A percentile compares a stretch with the other conserved stretches of the same genome.
Conservation (phyloP, 495 filamentous ascomycete genomes). For the Trichoderma parareesei region DNA sequence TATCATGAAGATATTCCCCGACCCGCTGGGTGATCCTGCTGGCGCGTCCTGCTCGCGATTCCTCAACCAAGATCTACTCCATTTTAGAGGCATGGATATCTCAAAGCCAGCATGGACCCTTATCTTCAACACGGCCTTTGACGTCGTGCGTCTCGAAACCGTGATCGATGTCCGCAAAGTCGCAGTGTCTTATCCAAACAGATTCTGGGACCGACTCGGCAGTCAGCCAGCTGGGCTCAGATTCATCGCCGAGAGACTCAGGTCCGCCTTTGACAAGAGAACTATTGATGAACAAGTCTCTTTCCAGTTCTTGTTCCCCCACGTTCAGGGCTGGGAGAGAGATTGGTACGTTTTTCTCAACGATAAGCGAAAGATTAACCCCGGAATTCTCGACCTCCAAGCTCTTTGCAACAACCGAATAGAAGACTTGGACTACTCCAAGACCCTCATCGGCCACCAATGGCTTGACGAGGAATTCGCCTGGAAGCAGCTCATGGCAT, state of each 20-base stretch:
- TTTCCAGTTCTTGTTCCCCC: not conserved
- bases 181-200: not conserved
- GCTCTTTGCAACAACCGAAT: no score
- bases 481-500: not conserved
- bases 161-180: not conserved
- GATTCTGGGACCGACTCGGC: not conserved
- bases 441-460: no score
- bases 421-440: no score
- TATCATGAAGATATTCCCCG: not conserved
- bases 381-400: no score
- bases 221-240: not conserved
- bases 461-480: not conserved
- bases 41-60: not conserved
- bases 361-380: not conserved
- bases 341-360: not conserved
- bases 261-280: not conserved
- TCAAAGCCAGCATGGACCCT: not conserved
- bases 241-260: not conserved
- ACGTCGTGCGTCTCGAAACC: not conserved
- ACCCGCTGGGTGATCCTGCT: not conserved
- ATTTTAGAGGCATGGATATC: not conserved
- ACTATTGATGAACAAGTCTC: not conserved
- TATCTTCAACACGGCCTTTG: not conserved
- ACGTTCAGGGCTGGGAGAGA: not conserved
- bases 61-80: not conserved